Conservation (phyloP, 2,329 filamentous ascomycete genomes). For the Pyricularia sp. region DNA sequence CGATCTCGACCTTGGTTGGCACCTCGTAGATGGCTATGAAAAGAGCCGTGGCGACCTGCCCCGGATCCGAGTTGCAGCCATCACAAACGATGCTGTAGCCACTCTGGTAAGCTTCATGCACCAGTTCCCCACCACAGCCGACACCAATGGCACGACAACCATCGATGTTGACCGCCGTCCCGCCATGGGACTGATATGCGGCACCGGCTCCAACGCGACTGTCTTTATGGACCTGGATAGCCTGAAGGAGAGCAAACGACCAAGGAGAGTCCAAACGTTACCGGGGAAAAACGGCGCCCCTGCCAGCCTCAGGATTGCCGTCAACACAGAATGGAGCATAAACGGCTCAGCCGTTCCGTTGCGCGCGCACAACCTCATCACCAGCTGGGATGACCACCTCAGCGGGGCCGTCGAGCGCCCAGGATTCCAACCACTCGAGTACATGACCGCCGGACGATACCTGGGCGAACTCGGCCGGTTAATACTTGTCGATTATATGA, state of each 20-base stretch:
- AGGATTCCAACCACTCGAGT: constrained; percentile 75
- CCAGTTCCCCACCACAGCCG: constrained; percentile 53
- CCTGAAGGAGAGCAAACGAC: constrained; percentile 53
- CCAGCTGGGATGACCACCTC: constrained; percentile 59
- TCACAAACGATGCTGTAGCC: constrained; percentile 74
- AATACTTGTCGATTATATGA: constrained; percentile 58
- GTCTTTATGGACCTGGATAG: constrained; percentile 57
- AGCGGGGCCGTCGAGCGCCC: constrained; percentile 59
- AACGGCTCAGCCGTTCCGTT: constrained; percentile 64
- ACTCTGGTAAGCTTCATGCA: constrained; percentile 72
- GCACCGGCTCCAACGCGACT: constrained; percentile 74
- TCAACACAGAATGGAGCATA: constrained; percentile 82
- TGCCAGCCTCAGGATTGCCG: constrained; percentile 56
- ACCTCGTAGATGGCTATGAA: constrained; percentile 50
- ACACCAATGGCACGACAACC: constrained; percentile 18
- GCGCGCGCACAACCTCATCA: constrained; percentile 53
- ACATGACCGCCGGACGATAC: constrained; percentile 74
- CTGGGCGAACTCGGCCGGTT: constrained; percentile 68
- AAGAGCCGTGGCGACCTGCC: constrained; percentile 45
- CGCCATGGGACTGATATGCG: constrained; percentile 72
- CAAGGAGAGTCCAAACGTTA: constrained; percentile 35
- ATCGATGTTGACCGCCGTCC: background rate
- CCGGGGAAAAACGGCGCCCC: constrained; percentile 36
- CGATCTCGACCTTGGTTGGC: constrained; percentile 49
- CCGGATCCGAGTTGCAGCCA: constrained; percentile 60